These are phyloP conservation scores for Breviolum minutum DNA, from an alignment of 73 alveolate genomes.

Conservation along the genomic window DNA sequence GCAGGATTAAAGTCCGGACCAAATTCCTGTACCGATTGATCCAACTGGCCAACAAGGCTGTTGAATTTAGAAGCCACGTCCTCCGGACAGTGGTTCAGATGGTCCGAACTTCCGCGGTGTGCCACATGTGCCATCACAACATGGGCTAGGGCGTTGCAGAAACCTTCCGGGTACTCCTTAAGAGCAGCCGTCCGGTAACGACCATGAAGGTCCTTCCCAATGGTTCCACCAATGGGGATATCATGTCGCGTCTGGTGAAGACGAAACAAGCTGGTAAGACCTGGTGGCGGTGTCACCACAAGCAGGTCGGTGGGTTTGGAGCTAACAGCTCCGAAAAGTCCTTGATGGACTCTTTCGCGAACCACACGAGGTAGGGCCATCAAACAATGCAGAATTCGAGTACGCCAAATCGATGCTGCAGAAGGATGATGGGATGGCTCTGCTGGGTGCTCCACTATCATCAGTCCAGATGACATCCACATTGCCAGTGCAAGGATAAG, in stretches of 20 bases:
- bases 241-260: background rate
- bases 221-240: background rate
- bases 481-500: background rate
- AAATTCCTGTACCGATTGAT: too few relatives aligned
- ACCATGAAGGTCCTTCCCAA: background rate
- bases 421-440: background rate
- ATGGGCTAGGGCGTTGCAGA: background rate
- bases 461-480: background rate
- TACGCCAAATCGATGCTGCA: background rate
- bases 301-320: background rate
- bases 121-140: too few relatives aligned
- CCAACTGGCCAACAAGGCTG: too few relatives aligned
- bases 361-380: background rate
- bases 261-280: background rate
- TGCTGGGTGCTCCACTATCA: background rate
- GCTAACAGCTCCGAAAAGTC: background rate
- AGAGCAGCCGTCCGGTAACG: background rate
- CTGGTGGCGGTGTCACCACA: background rate
- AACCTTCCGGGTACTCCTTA: background rate
- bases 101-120: too few relatives aligned
- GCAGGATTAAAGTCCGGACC: too few relatives aligned
- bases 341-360: background rate
- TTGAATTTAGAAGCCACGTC: too few relatives aligned
- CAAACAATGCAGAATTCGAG: background rate
- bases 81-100: too few relatives aligned